phyloP scores from a whole-genome alignment of 1,139 yeast species.

The Geotrichum macrosporum region DNA sequence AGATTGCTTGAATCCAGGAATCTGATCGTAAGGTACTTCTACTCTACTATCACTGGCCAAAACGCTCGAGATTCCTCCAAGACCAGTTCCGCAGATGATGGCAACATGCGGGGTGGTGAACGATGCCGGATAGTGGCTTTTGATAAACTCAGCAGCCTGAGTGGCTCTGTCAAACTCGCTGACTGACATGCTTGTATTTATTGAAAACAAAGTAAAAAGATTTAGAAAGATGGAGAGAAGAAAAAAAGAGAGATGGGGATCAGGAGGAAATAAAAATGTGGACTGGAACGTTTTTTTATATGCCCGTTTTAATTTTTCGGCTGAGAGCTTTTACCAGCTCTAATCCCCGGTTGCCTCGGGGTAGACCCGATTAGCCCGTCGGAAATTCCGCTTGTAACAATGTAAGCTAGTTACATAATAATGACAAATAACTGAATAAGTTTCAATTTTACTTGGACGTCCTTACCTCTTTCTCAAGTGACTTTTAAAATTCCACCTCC shows the following conservation, averaged over 20 bases:
- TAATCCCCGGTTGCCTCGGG: background rate
- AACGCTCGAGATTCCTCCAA: constrained; percentile 74
- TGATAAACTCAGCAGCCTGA: constrained; percentile 30
- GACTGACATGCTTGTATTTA: background rate
- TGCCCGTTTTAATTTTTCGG: no score
- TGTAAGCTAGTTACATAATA: background rate
- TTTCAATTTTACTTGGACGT: background rate
- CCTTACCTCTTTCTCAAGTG: background rate
- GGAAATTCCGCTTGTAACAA: background rate
- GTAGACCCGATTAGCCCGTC: background rate
- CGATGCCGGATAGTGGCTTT: constrained; percentile 29
- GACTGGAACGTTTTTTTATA: background rate
- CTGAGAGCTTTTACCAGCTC: background rate
- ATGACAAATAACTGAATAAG: background rate
- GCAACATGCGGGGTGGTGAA: constrained; percentile 46
- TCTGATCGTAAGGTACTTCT: constrained; percentile 57
- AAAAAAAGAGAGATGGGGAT: background rate
- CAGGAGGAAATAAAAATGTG: background rate
- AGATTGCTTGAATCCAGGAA: constrained; percentile 77
- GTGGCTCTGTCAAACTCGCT: constrained; percentile 26
- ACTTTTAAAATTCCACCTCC: no score
- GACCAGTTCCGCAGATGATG: constrained; percentile 91
- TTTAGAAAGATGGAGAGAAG: background rate
- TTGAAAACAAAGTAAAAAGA: background rate
- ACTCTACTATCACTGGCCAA: constrained; percentile 44